These are phyloP conservation scores for Penicillium atrosanguineum DNA, from an alignment of 495 filamentous ascomycete species.

Conservation along the genomic window DNA sequence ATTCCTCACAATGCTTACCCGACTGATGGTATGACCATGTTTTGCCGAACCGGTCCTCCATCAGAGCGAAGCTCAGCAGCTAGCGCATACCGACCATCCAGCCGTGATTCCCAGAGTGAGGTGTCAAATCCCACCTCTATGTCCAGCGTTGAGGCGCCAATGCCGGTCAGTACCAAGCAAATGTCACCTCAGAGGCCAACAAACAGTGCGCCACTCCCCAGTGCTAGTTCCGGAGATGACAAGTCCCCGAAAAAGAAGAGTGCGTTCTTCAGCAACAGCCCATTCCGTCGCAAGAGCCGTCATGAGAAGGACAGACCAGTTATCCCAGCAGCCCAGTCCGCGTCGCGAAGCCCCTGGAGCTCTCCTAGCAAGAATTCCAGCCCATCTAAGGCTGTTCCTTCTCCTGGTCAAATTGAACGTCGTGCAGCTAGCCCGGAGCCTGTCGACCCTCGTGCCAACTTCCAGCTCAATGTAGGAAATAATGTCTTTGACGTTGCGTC, in stretches of 20 bases:
- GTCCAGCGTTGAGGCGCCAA: constrained; percentile 66
- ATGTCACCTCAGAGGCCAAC: constrained; percentile 65
- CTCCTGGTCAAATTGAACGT: constrained; percentile 20
- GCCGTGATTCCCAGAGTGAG: constrained; percentile 88
- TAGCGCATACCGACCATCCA: constrained; percentile 73
- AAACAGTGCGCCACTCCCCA: constrained; percentile 43
- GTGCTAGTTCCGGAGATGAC: constrained; percentile 44
- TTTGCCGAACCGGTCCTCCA: constrained; percentile 81
- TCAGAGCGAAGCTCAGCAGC: constrained; percentile 81
- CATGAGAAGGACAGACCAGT: constrained; percentile 70
- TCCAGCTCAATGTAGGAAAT: constrained; percentile 93
- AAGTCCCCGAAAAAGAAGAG: constrained; percentile 81
- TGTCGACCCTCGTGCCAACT: constrained; percentile 86
- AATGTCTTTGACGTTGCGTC: constrained; percentile 97
- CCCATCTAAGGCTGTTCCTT: constrained; percentile 29
- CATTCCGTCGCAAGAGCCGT: constrained; percentile 90
- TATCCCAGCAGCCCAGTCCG: constrained; percentile 9
- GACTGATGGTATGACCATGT: constrained; percentile 98
- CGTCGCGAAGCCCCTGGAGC: constrained; percentile 32
- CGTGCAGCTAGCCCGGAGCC: constrained; percentile 73
- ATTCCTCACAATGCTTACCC: constrained; percentile 94
- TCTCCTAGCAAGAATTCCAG: constrained; percentile 35
- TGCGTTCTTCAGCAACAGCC: constrained; percentile 93
- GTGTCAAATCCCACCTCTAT: constrained; percentile 87
- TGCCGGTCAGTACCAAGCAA: constrained; percentile 57